Base-by-base conservation (phyloP, 176 grass and related monocot genomes). In the Tillandsia leiboldiana region DNA sequence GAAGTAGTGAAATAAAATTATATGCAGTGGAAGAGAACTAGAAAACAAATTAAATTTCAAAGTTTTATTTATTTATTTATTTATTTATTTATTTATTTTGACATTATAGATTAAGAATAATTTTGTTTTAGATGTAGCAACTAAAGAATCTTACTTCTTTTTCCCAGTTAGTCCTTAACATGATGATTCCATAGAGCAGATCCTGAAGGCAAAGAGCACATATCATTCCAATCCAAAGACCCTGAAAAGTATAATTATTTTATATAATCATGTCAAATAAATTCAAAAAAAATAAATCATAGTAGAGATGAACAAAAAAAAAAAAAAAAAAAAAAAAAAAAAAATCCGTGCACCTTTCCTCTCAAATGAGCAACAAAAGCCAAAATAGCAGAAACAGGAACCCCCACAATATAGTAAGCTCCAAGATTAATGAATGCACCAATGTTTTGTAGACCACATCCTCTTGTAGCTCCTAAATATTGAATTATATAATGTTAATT, bases 161-260 rank as follows among this genome's bases (percentile, higher is more conserved):
- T 10, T 89, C 81, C 92, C 85, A 91, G 57, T 96, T 59, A 53
- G 88, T 91, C 48, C 72, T 80, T 10, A 78, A 10, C 0, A 86
- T 89, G 56, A 89, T 73, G 11, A 50, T 59, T 69, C 77, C 63
- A 17, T 86, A 75, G 4, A 89, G 11, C 62, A 87, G 20, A 42
- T 80, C 57, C 76, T 96, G 85, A 0, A 84, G 84, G 11, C 80
- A 1, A 26, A 88, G 51, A 10, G 86, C 92, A 29, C 88, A 89
- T 62, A 83, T 87, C 57, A 91, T 88, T 29, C 92, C 91, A 0
- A 96, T 22, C 92, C 86, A 89, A 13, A 91, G 86, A 0, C 92
- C 88, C 88, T 96, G 68, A 76, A 33, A 28, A 5, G 6, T 29
- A 63, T 64, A 23, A 17, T 20, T 42, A 51, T 8, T 65, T 17